These are phyloP conservation scores for Scorias spongiosa DNA, from an alignment of 2,329 filamentous ascomycete genomes.

Conservation along the genomic window DNA sequence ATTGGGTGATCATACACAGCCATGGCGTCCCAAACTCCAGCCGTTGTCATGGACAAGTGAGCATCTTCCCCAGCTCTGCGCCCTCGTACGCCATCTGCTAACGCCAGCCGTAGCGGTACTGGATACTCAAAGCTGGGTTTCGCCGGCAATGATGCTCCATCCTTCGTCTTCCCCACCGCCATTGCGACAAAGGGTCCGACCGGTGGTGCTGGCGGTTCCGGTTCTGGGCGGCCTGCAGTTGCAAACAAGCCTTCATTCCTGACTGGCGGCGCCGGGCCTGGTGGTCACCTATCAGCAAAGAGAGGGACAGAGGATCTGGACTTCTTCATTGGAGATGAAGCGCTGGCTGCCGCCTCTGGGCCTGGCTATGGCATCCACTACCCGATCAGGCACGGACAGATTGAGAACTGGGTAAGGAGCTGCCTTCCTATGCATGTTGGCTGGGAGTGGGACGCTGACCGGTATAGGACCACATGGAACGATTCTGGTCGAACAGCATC, in stretches of 20 bases:
- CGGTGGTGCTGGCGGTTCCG: slow-evolving; percentile 52
- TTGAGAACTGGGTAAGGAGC: slow-evolving; percentile 82
- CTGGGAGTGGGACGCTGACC: slow-evolving; percentile 5
- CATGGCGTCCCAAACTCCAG: slow-evolving; percentile 97
- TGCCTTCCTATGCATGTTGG: not conserved
- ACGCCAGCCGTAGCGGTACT: slow-evolving; percentile 59
- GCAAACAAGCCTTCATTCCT: slow-evolving; percentile 92
- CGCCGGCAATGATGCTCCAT: slow-evolving; percentile 96
- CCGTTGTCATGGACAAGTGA: slow-evolving; percentile 99
- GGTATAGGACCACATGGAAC: slow-evolving; percentile 86
- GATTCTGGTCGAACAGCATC: slow-evolving; percentile 99
- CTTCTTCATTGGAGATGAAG: slow-evolving; percentile 98
- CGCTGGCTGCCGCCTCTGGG: slow-evolving; percentile 65
- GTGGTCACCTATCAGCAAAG: slow-evolving; percentile 75
- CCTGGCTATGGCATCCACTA: slow-evolving; percentile 95
- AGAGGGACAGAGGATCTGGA: slow-evolving; percentile 94
- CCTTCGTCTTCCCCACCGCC: slow-evolving; percentile 96
- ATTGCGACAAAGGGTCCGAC: slow-evolving; percentile 82
- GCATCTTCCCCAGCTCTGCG: slow-evolving; percentile 26
- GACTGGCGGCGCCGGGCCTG: slow-evolving; percentile 71
- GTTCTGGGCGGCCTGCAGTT: slow-evolving; percentile 77
- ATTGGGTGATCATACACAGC: slow-evolving; percentile 10
- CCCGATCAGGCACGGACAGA: slow-evolving; percentile 92
- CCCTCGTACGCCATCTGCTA: slow-evolving; percentile 4
- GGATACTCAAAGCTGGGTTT: slow-evolving; percentile 99